These are phyloP conservation scores for Lachnellula suecica DNA, from an alignment of 2,329 filamentous ascomycete species.

Conservation along the genomic window DNA sequence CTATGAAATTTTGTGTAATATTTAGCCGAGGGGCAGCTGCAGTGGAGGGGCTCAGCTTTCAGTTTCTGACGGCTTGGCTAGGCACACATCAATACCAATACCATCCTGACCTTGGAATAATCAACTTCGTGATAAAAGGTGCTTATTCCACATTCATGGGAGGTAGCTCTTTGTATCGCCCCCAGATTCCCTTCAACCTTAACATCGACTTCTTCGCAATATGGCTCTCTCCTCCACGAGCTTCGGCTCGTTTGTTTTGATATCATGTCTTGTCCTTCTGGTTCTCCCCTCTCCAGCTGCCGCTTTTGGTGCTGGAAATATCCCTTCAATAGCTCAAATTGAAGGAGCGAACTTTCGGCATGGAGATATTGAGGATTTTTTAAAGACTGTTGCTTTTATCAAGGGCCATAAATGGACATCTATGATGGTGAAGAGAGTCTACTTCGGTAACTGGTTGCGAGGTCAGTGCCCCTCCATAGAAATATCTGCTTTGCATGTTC, in stretches of 20 bases:
- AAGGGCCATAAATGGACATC: slow-evolving; percentile 83
- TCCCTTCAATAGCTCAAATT: slow-evolving; percentile 57
- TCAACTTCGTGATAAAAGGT: too few species aligned
- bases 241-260: slow-evolving; percentile 40
- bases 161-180: not conserved
- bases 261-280: slow-evolving; percentile 53
- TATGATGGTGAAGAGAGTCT: slow-evolving; percentile 74
- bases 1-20: too few species aligned
- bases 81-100: too few species aligned
- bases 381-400: slow-evolving; percentile 74
- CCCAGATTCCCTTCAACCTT: not conserved
- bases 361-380: slow-evolving; percentile 79
- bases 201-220: not conserved
- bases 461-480: not conserved
- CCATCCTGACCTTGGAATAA: too few species aligned
- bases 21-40: too few species aligned
- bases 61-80: too few species aligned
- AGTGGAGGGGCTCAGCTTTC: too few species aligned
- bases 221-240: slow-evolving; percentile 22
- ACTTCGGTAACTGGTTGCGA: slow-evolving; percentile 80
- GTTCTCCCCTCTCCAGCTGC: slow-evolving; percentile 54
- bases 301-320: slow-evolving; percentile 71
- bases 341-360: slow-evolving; percentile 71
- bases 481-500: too few species aligned
- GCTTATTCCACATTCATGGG: not conserved